phyloP scores from a whole-genome alignment of 257 asterid species.

The Leonotis leonurus region DNA sequence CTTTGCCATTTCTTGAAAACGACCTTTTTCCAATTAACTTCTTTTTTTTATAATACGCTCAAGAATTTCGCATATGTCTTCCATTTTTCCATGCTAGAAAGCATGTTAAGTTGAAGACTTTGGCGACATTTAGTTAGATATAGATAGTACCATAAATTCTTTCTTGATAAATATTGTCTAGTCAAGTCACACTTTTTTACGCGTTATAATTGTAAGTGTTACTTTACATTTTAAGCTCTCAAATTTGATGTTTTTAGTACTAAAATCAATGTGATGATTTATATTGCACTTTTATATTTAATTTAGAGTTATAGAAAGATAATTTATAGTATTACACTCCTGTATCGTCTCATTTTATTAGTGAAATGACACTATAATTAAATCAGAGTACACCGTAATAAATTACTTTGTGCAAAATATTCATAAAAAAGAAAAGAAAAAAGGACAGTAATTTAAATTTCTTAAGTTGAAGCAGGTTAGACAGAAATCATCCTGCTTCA shows the following conservation, averaged over 20 bases:
- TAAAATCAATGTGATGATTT: no score
- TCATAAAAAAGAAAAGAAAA: neutral
- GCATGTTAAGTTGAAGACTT: slow-evolving; percentile 1
- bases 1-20: slow-evolving; percentile 17
- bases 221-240: no score
- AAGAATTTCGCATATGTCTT: neutral
- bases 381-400: neutral
- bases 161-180: neutral
- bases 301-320: no score
- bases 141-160: neutral
- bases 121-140: neutral
- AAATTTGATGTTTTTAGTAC: no score
- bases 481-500: no score
- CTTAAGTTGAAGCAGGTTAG: no score
- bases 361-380: no score
- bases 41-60: slow-evolving; percentile 3
- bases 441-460: no score
- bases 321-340: no score
- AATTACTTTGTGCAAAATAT: neutral
- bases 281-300: no score
- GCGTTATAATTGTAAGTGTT: no score
- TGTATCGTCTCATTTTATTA: no score
- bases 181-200: neutral
- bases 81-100: slow-evolving; percentile 9
- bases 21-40: slow-evolving; percentile 11